These are phyloP conservation scores for Pseudocercospora eumusae DNA, from an alignment of 2,329 filamentous ascomycete species.

Conservation along the genomic window DNA sequence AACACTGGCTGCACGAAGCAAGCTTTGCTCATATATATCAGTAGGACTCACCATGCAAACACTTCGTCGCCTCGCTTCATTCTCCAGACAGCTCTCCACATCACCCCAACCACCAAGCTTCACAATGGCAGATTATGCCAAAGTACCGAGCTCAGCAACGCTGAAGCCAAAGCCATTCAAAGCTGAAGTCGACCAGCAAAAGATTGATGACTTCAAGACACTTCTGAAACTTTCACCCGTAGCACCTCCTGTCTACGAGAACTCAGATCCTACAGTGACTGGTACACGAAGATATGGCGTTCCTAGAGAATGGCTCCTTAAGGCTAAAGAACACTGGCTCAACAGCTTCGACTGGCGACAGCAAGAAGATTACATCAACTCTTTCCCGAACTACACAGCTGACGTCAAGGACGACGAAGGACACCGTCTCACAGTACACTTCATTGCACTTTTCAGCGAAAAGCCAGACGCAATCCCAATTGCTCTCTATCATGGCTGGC, in stretches of 20 bases:
- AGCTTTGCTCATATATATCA: background rate
- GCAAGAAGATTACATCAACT: conserved; percentile 28
- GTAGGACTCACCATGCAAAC: conserved; percentile 25
- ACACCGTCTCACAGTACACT: conserved; percentile 51
- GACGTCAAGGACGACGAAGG: conserved; percentile 38
- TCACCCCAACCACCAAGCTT: conserved; percentile 10
- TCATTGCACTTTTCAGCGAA: conserved; percentile 57
- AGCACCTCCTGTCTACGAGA: conserved; percentile 54
- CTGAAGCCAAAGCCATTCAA: conserved; percentile 47
- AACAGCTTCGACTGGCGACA: conserved; percentile 43
- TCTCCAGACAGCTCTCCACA: conserved; percentile 20
- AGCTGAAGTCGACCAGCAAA: conserved; percentile 46
- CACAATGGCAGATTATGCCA: conserved; percentile 28
- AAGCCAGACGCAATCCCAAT: conserved; percentile 44
- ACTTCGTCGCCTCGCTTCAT: conserved; percentile 24
- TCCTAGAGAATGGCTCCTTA: conserved; percentile 50
- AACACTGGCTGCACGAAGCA: background rate
- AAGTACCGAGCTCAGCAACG: conserved; percentile 42
- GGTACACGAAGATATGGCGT: conserved; percentile 47
- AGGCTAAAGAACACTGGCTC: conserved; percentile 42
- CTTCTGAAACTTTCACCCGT: conserved; percentile 53
- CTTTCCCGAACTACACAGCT: conserved; percentile 29
- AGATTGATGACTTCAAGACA: conserved; percentile 50
- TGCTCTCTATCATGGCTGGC: conserved; percentile 43
- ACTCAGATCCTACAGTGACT: conserved; percentile 33